Evolutionary conservation across 257 asterid species (phyloP), one percentile per base, ranked within the genome.

Genomic region (Solanum arcanum): DNA sequence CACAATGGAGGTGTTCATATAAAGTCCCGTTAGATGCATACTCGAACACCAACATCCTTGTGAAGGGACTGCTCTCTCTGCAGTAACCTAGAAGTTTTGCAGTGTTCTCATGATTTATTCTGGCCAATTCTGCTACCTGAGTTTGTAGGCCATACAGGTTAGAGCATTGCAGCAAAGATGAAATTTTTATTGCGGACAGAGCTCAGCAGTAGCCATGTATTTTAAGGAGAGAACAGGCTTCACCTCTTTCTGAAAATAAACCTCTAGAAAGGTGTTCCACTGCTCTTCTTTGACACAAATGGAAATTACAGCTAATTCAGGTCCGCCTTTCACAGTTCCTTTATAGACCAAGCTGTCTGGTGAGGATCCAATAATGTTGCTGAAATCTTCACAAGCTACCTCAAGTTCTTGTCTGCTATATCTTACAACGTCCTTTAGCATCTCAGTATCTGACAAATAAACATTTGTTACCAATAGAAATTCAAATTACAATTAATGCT

Each of bases 21-120:
- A 97, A 94, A 23, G 99, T 95, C 81, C 99, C 99, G n/a, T 97
- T 97, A 35, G 98, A 96, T 66, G 98, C 99, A 90, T 97, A 97
- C 88, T 95, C 99, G 27, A 97, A 94, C 39, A 96, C 95, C 86
- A 97, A 90, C 99, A 97, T 96, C 92, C 99, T 92, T 37, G 99
- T 95, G 88, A 96, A 95, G 15, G 99, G 98, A 66, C 83, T 83
- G 90, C 91, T 93, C 81, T 97, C 99, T 86, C 93, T 88, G 92
- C 99, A 96, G 83, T 93, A 97, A n/a, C 99, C 99, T 12, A 97
- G 90, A 68, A 97, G 88, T 89, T 94, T 97, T 44, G 97, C 99
- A 1, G 93, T 88, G 89, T 97, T 93, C 23, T 91, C 94, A 29
- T 97, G 98, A 89, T 93, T 89, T 83, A 97, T 69, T 91, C 98